A percentile compares a stretch with the other conserved stretches of the same genome.
phyloP scores from a whole-genome alignment of 345 rosid species.

The Eucalyptus pauciflora region DNA sequence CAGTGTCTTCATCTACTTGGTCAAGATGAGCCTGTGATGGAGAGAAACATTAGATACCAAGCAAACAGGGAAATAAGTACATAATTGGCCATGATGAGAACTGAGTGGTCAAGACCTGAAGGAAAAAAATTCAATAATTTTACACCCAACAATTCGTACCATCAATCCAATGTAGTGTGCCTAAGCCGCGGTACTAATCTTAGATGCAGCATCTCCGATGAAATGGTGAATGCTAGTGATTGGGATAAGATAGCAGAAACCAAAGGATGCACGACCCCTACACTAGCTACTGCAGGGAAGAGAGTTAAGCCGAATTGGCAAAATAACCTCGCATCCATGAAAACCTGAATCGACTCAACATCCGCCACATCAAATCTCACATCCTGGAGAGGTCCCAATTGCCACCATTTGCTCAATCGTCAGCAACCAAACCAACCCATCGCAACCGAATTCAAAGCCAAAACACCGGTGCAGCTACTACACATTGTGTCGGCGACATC shows the following conservation, averaged over 20 bases:
- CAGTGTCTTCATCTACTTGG: conserved; percentile 38
- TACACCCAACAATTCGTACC: not conserved
- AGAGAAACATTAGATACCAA: not conserved
- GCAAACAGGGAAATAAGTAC: not conserved
- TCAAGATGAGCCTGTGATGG: conserved; percentile 62
- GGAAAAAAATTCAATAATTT: not conserved
- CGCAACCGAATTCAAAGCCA: not conserved
- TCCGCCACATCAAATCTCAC: not conserved
- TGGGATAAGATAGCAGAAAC: not conserved
- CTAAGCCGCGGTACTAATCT: not conserved
- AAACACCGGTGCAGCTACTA: not conserved
- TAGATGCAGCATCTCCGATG: not conserved
- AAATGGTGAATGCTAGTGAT: not conserved
- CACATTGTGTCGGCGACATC: not conserved
- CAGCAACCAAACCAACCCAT: not conserved
- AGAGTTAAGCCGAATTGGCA: not conserved
- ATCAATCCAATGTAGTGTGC: not conserved
- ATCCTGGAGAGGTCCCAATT: not conserved
- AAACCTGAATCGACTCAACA: not conserved
- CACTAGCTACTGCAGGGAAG: not conserved
- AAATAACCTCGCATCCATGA: not conserved
- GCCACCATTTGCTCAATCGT: not conserved
- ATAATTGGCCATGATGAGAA: not conserved
- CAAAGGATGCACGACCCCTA: not conserved
- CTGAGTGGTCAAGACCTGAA: not conserved